phyloP scores from a whole-genome alignment of 805 yeast genomes.

The Scheffersomyces spartinae region DNA sequence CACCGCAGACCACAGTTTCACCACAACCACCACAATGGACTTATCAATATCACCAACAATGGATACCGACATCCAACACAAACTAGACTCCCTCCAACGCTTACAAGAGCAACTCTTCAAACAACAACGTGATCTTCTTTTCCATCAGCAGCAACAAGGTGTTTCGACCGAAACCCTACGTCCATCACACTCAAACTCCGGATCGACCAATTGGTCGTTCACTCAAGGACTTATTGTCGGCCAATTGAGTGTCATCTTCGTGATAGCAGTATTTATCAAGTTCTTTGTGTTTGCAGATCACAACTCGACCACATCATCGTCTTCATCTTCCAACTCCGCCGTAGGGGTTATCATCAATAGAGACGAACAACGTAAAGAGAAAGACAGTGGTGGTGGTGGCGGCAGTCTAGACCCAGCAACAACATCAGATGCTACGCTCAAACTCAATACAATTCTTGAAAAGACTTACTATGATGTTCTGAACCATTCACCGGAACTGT shows the following conservation, averaged over 20 bases:
- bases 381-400: conserved; percentile 8
- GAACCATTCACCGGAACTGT: conserved; percentile 76
- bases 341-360: no score
- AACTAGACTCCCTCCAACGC: no score
- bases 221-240: conserved; percentile 69
- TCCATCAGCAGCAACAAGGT: no score
- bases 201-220: conserved; percentile 44
- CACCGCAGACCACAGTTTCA: no score
- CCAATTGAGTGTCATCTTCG: conserved; percentile 57
- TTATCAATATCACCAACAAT: no score
- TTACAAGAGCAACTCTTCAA: no score
- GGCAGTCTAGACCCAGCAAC: conserved; percentile 8
- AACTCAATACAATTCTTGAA: conserved; percentile 52
- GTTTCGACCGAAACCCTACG: no score
- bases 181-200: no score
- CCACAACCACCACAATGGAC: no score
- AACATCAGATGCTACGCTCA: conserved; percentile 12
- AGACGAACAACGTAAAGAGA: conserved; percentile 7
- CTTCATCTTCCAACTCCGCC: no score
- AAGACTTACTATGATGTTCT: conserved; percentile 88
- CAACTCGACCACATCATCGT: conserved; percentile 4
- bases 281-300: conserved; percentile 62
- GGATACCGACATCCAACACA: no score
- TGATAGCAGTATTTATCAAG: conserved; percentile 53
- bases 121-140: no score